These are phyloP conservation scores for Kwoniella sp. DNA, from an alignment of 768 basidiomycete genomes.

Conservation along the genomic window DNA sequence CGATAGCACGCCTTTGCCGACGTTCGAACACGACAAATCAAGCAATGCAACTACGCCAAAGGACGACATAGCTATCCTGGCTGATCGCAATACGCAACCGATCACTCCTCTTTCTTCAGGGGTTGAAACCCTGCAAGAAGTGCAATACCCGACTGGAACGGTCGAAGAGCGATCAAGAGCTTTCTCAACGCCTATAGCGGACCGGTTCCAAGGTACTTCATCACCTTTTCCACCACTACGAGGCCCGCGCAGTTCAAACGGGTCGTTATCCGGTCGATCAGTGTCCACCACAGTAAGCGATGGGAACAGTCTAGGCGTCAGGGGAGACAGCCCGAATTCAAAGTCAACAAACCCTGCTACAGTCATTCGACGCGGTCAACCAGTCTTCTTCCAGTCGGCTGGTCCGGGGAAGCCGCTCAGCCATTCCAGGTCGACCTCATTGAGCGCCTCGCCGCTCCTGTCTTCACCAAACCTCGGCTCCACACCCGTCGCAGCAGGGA, in stretches of 20 bases:
- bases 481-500: too few relatives aligned
- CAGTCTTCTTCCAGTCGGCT: conserved; percentile 36
- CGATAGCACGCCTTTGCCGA: conserved; percentile 19
- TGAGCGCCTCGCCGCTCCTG: too few relatives aligned
- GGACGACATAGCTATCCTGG: too few relatives aligned
- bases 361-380: conserved; percentile 29
- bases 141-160: conserved; percentile 22
- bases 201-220: conserved; percentile 27
- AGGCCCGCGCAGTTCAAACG: conserved; percentile 10
- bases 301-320: not conserved
- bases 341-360: conserved; percentile 20
- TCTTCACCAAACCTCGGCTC: too few relatives aligned
- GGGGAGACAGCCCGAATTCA: not conserved
- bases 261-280: conserved; percentile 6
- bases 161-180: conserved; percentile 25
- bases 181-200: conserved; percentile 42
- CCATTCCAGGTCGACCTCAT: too few relatives aligned
- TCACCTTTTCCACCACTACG: conserved; percentile 15
- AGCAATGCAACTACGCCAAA: not conserved
- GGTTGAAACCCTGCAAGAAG: conserved; percentile 14
- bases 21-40: not conserved
- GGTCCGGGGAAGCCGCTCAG: too few relatives aligned
- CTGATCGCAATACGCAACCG: too few relatives aligned
- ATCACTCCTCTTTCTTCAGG: not conserved
- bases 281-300: conserved; percentile 3